phyloP scores from a whole-genome alignment of 106 monocot species.

The Dioscorea dumetorum region DNA sequence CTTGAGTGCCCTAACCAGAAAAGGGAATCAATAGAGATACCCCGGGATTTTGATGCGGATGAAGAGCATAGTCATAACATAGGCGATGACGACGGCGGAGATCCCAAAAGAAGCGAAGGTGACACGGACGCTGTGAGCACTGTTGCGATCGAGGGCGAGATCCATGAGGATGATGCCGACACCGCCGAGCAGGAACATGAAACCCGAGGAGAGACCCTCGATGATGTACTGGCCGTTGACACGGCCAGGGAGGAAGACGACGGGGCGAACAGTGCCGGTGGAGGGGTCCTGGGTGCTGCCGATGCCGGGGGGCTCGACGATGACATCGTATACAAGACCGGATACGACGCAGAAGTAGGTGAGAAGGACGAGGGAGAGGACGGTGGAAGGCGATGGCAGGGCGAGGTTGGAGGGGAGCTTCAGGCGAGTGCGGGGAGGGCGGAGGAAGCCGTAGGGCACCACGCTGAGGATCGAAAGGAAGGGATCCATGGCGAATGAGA shows the following conservation, averaged over 20 bases:
- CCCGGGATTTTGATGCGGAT: slow-evolving; percentile 90
- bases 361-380: slow-evolving; percentile 74
- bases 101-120: slow-evolving; percentile 74
- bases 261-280: slow-evolving; percentile 66
- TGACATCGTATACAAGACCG: slow-evolving; percentile 88
- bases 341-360: slow-evolving; percentile 94
- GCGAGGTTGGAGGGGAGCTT: slow-evolving; percentile 55
- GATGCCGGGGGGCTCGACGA: slow-evolving; percentile 98
- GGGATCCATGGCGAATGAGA: slow-evolving; percentile 38
- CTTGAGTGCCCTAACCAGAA: too few relatives aligned
- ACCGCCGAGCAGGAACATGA: slow-evolving; percentile 94
- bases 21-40: slow-evolving; percentile 34
- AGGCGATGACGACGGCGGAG: slow-evolving; percentile 55
- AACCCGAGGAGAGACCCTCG: slow-evolving; percentile 92
- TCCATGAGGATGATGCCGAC: slow-evolving; percentile 79
- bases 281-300: slow-evolving; percentile 68
- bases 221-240: slow-evolving; percentile 98
- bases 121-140: slow-evolving; percentile 53
- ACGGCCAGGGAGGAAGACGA: slow-evolving; percentile 84
- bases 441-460: slow-evolving; percentile 77
- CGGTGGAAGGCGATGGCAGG: slow-evolving; percentile 70
- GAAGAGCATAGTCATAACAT: slow-evolving; percentile 87
- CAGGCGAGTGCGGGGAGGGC: slow-evolving; percentile 71
- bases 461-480: slow-evolving; percentile 44
- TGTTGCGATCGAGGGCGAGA: slow-evolving; percentile 64